Evolutionary conservation across 768 basidiomycete genomes (phyloP), one percentile per base, ranked within the genome.

Genomic region (Solioccasus polychromus): DNA sequence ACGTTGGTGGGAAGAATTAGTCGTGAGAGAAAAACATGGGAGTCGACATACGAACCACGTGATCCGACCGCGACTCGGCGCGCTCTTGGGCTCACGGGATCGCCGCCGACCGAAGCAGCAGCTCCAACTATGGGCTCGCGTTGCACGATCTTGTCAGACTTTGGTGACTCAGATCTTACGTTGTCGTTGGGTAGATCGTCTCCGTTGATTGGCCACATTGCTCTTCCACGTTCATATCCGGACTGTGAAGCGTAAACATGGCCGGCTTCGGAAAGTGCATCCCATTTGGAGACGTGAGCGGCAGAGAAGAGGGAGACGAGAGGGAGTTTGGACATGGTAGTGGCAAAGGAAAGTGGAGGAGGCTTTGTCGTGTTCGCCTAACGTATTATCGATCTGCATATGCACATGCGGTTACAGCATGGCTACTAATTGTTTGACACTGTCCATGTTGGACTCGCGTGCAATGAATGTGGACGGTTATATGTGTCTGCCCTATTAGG

Each of bases 301-400:
- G 67, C 67, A 3, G 67, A 68, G 38, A 68, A 63, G 38, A 68
- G 47, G 15, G 66, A 57, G 3, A 36, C 40, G n/a, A 62, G 35
- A 5, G 53, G 35, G 11, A 53, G 28, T n/a, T 41, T 39, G 39
- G 58, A 57, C 58, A 58, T 57, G 34, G 36, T 42, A 24, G 18
- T 18, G 10, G n/a, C 5, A 15, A 30, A 37, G 7, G 18, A 12
- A n/a, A 29, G 20, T 14, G 35, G 17, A 34, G 10, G 22, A 1
- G 22, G 15, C 31, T 37, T 34, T 25, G 24, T 35, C 23, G 17
- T 32, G 18, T 29, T 19, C 15, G 30, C 32, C n/a, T n/a, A n/a
- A n/a, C 39, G 43, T 30, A 26, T 26, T 11, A 26, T 26, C 26
- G 26, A 26, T 26, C 6, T 26, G 26, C 11, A 26, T 26, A 26